Conservation (phyloP, 2,329 filamentous ascomycete species). For the Sarocladium oryzae region DNA sequence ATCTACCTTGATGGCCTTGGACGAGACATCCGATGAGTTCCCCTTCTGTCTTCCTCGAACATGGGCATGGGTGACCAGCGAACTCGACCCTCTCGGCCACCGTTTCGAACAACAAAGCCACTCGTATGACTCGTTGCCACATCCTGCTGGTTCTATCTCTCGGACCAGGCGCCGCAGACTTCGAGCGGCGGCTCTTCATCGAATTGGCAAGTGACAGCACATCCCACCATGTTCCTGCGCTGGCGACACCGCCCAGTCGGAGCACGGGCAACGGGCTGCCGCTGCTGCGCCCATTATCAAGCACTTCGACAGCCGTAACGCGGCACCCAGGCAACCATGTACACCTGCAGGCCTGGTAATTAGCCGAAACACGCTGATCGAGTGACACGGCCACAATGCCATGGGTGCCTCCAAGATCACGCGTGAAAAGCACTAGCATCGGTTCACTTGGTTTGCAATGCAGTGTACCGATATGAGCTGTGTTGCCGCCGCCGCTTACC, state of each 20-base stretch:
- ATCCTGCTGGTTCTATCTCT: neutral
- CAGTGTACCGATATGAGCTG: conserved; percentile 21
- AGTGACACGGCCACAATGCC: conserved; percentile 25
- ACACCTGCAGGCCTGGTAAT: conserved; percentile 29
- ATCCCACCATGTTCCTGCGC: neutral
- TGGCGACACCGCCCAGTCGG: neutral
- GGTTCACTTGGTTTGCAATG: conserved; percentile 25
- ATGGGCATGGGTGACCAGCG: conserved; percentile 17
- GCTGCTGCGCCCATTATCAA: conserved; percentile 11
- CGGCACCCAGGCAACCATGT: conserved; percentile 3
- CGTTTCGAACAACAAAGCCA: conserved; percentile 16
- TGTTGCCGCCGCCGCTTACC: conserved; percentile 18
- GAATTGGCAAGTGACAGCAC: neutral
- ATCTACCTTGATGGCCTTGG: conserved; percentile 13
- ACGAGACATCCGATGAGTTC: conserved; percentile 15
- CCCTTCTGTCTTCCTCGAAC: conserved; percentile 11
- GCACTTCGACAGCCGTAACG: neutral
- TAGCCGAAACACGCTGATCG: conserved; percentile 25
- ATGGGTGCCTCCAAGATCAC: conserved; percentile 15
- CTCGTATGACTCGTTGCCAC: conserved; percentile 15
- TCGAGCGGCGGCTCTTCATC: neutral
- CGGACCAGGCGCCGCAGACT: neutral
- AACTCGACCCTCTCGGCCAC: conserved; percentile 13
- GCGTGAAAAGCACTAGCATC: conserved; percentile 28
- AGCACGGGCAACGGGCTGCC: conserved; percentile 15